These are phyloP conservation scores for Epichloe sylvatica DNA, from an alignment of 2,329 filamentous ascomycete species.

Conservation along the genomic window DNA sequence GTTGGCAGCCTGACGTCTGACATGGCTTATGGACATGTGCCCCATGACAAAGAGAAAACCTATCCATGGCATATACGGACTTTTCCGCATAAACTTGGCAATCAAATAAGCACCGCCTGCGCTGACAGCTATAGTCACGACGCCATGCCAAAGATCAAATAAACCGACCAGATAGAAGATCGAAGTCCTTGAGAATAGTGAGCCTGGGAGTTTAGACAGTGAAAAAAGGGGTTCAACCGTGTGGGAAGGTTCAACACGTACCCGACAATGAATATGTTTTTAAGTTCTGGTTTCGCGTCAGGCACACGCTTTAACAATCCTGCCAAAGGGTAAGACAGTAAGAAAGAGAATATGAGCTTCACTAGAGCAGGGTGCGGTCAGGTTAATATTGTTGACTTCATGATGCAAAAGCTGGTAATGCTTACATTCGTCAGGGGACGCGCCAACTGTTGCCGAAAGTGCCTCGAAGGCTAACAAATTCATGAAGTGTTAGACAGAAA, in stretches of 20 bases:
- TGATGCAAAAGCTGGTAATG: neutral
- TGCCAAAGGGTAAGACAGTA: constrained; percentile 84
- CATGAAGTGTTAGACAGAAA: neutral
- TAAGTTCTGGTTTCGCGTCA: constrained; percentile 66
- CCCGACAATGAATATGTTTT: constrained; percentile 79
- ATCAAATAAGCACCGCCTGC: constrained; percentile 71
- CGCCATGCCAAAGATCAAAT: constrained; percentile 80
- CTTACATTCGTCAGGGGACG: constrained; percentile 26
- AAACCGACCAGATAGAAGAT: constrained; percentile 88
- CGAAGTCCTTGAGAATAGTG: constrained; percentile 41
- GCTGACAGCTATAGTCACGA: constrained; percentile 66
- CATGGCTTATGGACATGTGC: constrained; percentile 85
- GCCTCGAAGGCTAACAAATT: constrained; percentile 19
- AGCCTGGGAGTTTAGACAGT: neutral
- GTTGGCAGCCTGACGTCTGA: constrained; percentile 60
- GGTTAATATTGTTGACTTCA: neutral
- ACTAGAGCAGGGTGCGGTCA: constrained; percentile 38
- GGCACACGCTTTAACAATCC: constrained; percentile 80
- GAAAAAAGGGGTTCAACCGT: too few relatives aligned
- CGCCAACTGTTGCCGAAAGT: constrained; percentile 18
- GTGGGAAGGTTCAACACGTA: constrained; percentile 20
- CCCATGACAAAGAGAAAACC: constrained; percentile 90
- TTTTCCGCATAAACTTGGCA: constrained; percentile 60
- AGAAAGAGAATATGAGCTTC: constrained; percentile 81
- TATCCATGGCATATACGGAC: constrained; percentile 95